Percentiles rank a stretch among this genome's conserved stretches.
Evolutionary conservation across 495 filamentous ascomycete species (phyloP).

Genomic region (Recurvomyces mirabilis): DNA sequence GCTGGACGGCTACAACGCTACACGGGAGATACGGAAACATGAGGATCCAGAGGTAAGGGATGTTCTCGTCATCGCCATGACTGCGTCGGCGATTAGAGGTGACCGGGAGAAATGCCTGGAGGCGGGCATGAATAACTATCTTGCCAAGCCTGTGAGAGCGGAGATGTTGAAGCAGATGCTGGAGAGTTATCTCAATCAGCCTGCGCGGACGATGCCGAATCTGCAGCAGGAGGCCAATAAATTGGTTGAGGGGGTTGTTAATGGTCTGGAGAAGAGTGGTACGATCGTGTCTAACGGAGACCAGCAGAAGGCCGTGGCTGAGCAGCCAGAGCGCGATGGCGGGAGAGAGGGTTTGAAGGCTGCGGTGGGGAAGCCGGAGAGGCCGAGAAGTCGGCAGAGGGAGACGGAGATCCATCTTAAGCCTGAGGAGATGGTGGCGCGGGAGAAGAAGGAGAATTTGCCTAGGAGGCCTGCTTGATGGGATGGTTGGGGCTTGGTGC

Average conservation of each 20-base stretch:
- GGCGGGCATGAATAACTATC: constrained; percentile 91
- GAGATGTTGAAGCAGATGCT: constrained; percentile 31
- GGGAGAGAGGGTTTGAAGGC: too few species aligned
- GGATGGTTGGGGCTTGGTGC: too few species aligned
- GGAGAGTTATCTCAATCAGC: constrained; percentile 31
- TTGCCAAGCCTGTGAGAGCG: constrained; percentile 77
- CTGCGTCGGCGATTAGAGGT: constrained; percentile 79
- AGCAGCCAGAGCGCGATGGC: too few species aligned
- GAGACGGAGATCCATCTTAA: neutral
- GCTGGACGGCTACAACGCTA: constrained; percentile 88
- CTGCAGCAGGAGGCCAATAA: constrained; percentile 32
- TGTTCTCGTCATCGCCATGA: constrained; percentile 86
- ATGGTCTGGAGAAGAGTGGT: neutral
- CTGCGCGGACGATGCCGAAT: constrained; percentile 27
- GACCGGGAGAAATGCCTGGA: constrained; percentile 86
- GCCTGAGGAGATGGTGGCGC: constrained; percentile 2
- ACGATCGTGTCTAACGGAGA: neutral
- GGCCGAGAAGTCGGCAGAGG: neutral
- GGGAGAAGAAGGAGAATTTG: too few species aligned
- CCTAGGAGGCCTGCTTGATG: too few species aligned
- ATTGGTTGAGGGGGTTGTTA: constrained; percentile 21
- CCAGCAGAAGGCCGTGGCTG: too few species aligned
- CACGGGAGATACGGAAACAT: constrained; percentile 65
- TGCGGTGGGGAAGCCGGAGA: neutral
- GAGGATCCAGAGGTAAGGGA: constrained; percentile 59